Base-by-base conservation (phyloP, 2,329 filamentous ascomycete genomes). In the Cucurbitaria berberidis region DNA sequence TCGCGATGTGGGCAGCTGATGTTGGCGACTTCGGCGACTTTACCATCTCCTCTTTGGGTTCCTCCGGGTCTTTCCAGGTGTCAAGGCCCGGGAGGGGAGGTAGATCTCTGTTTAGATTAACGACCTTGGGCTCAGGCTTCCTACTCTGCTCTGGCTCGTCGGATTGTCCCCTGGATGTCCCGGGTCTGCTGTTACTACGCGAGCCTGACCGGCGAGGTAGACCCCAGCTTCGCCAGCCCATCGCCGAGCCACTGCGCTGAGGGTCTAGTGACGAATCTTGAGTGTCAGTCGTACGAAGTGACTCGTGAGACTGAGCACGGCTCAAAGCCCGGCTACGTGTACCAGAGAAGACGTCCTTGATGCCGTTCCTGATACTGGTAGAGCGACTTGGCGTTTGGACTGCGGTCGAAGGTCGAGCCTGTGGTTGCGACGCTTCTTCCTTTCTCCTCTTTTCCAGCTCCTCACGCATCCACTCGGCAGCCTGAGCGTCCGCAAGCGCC, bases 31-130 rank as follows among this genome's bases (percentile, higher is more conserved):
- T 51, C 15, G 61, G 55, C 11, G 62, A 55, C 34, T 57, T 59
- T 10, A 43, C 48, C n/a, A 60, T 43, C 22, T 66, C 63, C 29
- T 56, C 51, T 35, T 45, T 45, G 30, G 52, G 49, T 22, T 57
- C 44, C 35, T 66, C 58, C 7, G 51, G 50, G 13, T 70, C 63
- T 43, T 69, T 71, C 72, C 72, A 75, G 3, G 65, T 73, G 50
- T 80, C 78, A 5, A 81, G 66, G 42, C 78, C 75, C 6, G 79
- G 79, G 10, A 81, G 57, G 3, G 79, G 79, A 29, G 79, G 79
- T 21, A 81, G 63, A 52, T 80, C 77, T 49, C 78, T 67, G 60
- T 81, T 81, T 27, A 81, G 67, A 47, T 81, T 76, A 51, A 80
- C 51, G 2, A 39, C 32, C 11, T 44, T 39, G 8, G 51, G 42